Percentiles rank a stretch among this genome's conserved stretches.
Evolutionary conservation across 2,329 filamentous ascomycete genomes (phyloP).

Genomic region (Aspergillus flavus): DNA sequence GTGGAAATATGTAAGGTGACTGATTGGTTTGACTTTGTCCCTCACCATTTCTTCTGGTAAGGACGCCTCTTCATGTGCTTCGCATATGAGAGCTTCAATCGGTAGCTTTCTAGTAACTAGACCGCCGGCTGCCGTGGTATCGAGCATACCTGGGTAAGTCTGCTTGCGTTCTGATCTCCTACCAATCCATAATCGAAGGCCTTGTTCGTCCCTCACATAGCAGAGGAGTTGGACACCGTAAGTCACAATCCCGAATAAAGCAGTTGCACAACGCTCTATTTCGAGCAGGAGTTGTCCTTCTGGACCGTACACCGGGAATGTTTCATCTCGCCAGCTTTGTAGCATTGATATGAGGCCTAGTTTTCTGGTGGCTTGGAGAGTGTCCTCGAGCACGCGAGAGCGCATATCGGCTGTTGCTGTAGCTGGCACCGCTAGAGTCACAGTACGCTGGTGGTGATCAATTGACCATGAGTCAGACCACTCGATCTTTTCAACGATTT

Average conservation of each 20-base stretch:
- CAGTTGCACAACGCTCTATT: conserved; percentile 46
- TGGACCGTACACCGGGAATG: conserved; percentile 45
- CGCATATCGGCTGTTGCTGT: not conserved
- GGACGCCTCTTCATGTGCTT: conserved; percentile 27
- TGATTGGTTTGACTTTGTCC: not conserved
- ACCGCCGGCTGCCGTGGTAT: conserved; percentile 26
- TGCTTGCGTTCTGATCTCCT: conserved; percentile 26
- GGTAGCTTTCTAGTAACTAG: conserved; percentile 25
- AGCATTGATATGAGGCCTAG: not conserved
- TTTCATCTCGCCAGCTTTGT: conserved; percentile 40
- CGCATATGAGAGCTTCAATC: conserved; percentile 28
- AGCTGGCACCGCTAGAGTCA: not conserved
- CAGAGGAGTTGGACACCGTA: conserved; percentile 47
- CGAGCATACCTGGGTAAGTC: conserved; percentile 36
- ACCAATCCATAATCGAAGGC: conserved; percentile 31
- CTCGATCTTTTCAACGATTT: not conserved
- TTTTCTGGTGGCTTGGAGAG: not conserved
- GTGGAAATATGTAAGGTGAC: conserved; percentile 16
- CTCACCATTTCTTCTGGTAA: not conserved
- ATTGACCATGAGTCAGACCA: not conserved
- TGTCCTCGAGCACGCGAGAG: not conserved
- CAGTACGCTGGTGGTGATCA: not conserved
- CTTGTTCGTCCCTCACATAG: conserved; percentile 28
- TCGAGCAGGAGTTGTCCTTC: conserved; percentile 44
- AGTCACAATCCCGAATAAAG: conserved; percentile 47